Base-by-base conservation (phyloP, 495 filamentous ascomycete species). In the Penicillium coprophilum region DNA sequence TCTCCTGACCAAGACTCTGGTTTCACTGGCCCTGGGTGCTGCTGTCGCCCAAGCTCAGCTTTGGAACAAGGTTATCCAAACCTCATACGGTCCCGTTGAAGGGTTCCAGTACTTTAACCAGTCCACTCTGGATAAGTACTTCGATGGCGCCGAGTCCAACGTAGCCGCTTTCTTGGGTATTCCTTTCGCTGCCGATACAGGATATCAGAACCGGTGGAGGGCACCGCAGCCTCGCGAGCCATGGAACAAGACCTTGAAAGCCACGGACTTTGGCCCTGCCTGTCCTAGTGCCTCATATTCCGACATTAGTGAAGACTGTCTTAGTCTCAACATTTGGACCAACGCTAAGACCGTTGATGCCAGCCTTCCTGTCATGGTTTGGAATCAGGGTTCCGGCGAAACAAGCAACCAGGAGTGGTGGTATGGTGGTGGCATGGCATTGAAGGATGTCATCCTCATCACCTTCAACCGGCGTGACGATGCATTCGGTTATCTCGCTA, bases 391-490 rank as follows among this genome's bases (percentile, higher is more conserved):
- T 43, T 62, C 58, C 48, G 68, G 62, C 46, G 69, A 68, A 39
- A 71, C 65, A 5, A 64, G 61, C 38, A 39, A 63, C 20, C 36
- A 60, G 20, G 24, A 52, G 21, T 61, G 61, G 61, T 68, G 56
- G 53, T 66, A 68, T 15, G 68, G 68, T 34, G 68, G 65, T 38
- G 68, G 68, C 24, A 58, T 71, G 55, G 65, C 68, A 3, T 20
- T 62, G 45, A 71, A 72, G 50, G 65, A 66, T 55, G 79, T 90
- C 50, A 74, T 90, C 17, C 69, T 88, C 44, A 80, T 91, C 13
- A 85, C 82, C 58, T 84, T 89, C 75, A 90, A 89, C 63, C 87
- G 87, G 57, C 82, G 88, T 13, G 84, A 88, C 13, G 86, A 86
- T 6, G 71, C 84, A 0, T 86, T 81, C 61, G 88, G 88, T 0